Evolutionary conservation across 2,329 filamentous ascomycete genomes (phyloP), one percentile per base, ranked within the genome.

Genomic region (Phyllosticta citriasiana): DNA sequence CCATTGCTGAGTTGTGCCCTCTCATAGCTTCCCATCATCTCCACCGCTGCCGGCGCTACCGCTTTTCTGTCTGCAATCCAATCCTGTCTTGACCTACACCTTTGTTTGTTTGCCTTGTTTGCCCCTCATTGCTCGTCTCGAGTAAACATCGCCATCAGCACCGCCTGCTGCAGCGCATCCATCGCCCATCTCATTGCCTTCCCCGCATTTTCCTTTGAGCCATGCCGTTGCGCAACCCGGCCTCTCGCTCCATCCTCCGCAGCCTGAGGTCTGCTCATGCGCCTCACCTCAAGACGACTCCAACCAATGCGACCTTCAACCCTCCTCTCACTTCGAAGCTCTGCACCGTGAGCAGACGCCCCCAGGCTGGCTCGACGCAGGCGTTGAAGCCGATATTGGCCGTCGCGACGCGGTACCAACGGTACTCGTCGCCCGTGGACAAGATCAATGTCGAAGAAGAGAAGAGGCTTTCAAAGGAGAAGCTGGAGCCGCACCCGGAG

Each of bases 361-460:
- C 70, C 10, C 67, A 67, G 53, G 50, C 54, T 7, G 57, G 65
- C 16, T 63, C 69, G 9, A 57, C 68, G 7, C 63, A 66, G 55
- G 14, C 60, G 6, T 54, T n/a, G 30, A 72, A 67, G 66, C 71
- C 71, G 8, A 24, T 60, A 19, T n/a, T 53, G 10, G 35, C 25
- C 12, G 26, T n/a, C 26, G 7, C 59, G 51, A 33, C 33, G 83
- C 88, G 27, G 83, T 94, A 76, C 87, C 88, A 40, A 97, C 97
- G 56, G 9, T 58, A 58, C 47, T 66, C 65, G 16, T 68, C 61
- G 59, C 64, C 75, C 33, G 70, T 73, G 47, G 76, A 79, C 64
- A 74, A 74, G 61, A 81, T 83, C 59, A 80, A 88, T 65, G 74
- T 71, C 52, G 77, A 87, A 65, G 75, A 75, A 30, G 87, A 89